Percentiles rank a stretch among this genome's conserved stretches.
Conservation (phyloP, 2,329 filamentous ascomycete genomes). For the Dryadomyces quercivorus region DNA sequence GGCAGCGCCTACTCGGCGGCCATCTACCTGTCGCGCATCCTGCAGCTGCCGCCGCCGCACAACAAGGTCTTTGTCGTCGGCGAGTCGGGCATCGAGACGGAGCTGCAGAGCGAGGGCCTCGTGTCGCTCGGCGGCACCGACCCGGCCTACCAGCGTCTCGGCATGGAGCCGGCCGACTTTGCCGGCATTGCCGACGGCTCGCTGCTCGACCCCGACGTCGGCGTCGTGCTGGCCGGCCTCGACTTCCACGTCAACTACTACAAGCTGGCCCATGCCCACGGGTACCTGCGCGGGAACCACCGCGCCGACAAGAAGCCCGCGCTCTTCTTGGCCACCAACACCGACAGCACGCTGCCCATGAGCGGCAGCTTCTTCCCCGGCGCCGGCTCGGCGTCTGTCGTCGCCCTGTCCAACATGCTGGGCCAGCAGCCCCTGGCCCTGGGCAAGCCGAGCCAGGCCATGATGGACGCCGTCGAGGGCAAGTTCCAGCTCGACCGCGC, state of each 20-base stretch:
- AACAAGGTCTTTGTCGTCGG: conserved; percentile 93
- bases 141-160: conserved; percentile 53
- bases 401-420: conserved; percentile 64
- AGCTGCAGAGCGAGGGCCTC: conserved; percentile 69
- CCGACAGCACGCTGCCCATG: conserved; percentile 78
- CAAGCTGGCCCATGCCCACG: conserved; percentile 73
- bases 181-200: conserved; percentile 62
- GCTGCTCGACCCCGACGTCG: conserved; percentile 74
- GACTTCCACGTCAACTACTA: conserved; percentile 96
- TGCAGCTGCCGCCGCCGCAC: conserved; percentile 63
- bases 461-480: conserved; percentile 98
- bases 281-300: conserved; percentile 65
- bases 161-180: conserved; percentile 74
- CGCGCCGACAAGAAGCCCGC: conserved; percentile 75
- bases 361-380: conserved; percentile 79
- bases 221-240: conserved; percentile 75
- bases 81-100: conserved; percentile 81
- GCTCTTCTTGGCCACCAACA: conserved; percentile 84
- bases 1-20: conserved; percentile 90
- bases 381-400: conserved; percentile 63
- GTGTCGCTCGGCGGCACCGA: conserved; percentile 81
- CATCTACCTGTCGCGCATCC: conserved; percentile 89
- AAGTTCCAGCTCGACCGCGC: conserved; percentile 81
- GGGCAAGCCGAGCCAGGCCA: conserved; percentile 93
- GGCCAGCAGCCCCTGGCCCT: conserved; percentile 60